Base-by-base conservation (phyloP, 129 eudicot species). In the Calendula officinalis region DNA sequence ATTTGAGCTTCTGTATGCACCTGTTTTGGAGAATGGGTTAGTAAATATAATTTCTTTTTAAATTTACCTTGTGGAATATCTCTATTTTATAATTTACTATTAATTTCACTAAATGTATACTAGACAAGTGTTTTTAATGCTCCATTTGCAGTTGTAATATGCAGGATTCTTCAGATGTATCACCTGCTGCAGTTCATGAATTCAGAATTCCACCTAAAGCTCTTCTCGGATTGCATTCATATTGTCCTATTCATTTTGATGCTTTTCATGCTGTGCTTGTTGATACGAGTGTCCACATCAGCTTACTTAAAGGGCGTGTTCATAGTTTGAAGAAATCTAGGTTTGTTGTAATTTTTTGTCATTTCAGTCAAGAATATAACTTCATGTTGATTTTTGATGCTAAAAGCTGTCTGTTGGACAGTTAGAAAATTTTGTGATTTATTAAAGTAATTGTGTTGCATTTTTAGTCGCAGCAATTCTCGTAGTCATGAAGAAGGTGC, bases 221-320 rank as follows among this genome's bases (percentile, higher is more conserved):
- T 75, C 99, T 92, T 75, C 78, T 88, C 48, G 99, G 99, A 45
- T 46, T 92, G 71, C 99, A 92, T 82, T 82, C 99, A 51, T 92
- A 92, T 77, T 88, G 96, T 64, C 99, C 99, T 44, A 87, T 92
- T 70, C 89, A 88, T 70, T 92, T 92, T 85, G 99, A 92, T 88
- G 81, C 89, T 73, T 92, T 85, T 45, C 99, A 92, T 79, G 75
- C 99, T 15, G 99, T 92, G 66, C 84, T 88, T 70, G 91, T 92
- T 61, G 99, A 92, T 73, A 55, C 78, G 12, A 88, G 75, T 71
- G 75, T 94, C 45, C 99, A 94, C 67, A 83, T 77, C 67, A 73
- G 81, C 80, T 81, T 94, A 36, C 75, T 94, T 55, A 94, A 89
- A 80, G 81, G 88, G 40, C 84, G 83, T 73, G 84, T 73, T 58